Conservation (phyloP, 129 eudicot species). For the Gnaphalium uliginosum region DNA sequence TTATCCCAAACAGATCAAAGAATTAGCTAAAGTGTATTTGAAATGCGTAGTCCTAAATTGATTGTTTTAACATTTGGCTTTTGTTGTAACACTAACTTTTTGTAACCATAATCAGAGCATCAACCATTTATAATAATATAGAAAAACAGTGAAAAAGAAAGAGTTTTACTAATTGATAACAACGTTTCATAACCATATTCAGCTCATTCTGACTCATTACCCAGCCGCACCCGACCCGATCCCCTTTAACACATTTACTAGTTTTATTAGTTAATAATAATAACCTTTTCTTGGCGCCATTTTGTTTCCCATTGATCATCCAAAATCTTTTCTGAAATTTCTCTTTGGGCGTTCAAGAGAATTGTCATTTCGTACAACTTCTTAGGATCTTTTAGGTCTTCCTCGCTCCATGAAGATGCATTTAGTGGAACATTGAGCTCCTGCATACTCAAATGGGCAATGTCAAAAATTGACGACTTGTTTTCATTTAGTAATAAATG, state of each 20-base stretch:
- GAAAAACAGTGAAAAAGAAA: neutral
- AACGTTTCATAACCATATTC: neutral
- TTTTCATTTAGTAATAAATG: neutral
- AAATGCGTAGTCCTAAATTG: neutral
- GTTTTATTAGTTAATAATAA: neutral
- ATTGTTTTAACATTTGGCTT: neutral
- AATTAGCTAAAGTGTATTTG: neutral
- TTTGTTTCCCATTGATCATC: constrained; percentile 88
- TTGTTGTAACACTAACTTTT: neutral
- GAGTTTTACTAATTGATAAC: neutral
- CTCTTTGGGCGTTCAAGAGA: constrained; percentile 86
- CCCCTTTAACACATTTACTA: neutral
- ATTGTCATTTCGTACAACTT: constrained; percentile 84
- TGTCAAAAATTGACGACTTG: neutral
- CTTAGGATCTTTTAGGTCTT: constrained; percentile 87
- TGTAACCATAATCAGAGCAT: neutral
- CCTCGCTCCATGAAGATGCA: constrained; percentile 82
- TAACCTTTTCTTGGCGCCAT: constrained; percentile 93
- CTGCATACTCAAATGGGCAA: constrained; percentile 37
- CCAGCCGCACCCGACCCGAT: neutral
- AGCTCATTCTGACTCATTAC: neutral
- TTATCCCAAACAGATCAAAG: neutral
- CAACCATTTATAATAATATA: neutral
- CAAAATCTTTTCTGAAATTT: constrained; percentile 76
- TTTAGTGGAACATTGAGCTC: constrained; percentile 73